These are phyloP conservation scores for Pyrus hybrid DNA, from an alignment of 331 rosid genomes.

Conservation along the genomic window DNA sequence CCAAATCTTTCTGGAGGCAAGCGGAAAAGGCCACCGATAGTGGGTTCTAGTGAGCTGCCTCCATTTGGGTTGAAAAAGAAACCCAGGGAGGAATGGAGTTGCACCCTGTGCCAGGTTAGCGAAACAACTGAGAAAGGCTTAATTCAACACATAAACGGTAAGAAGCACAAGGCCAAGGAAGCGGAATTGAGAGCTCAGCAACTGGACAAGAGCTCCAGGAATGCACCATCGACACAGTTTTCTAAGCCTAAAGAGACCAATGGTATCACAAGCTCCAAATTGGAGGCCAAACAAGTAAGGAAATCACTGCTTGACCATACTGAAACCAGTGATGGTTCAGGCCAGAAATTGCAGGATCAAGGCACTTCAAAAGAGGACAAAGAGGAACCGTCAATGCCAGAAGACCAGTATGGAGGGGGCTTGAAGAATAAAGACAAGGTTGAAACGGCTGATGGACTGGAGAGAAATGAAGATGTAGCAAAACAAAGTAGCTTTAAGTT, in stretches of 20 bases:
- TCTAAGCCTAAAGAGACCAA: background rate
- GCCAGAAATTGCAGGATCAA: slow-evolving; percentile 1
- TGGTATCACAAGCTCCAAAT: slow-evolving; percentile 3
- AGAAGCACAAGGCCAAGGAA: slow-evolving; percentile 64
- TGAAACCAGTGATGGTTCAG: background rate
- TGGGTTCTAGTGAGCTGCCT: background rate
- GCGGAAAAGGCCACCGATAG: slow-evolving; percentile 27
- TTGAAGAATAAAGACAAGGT: slow-evolving; percentile 5
- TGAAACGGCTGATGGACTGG: background rate
- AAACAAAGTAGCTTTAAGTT: slow-evolving; percentile 11
- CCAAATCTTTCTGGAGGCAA: slow-evolving; percentile 19
- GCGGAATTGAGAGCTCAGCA: slow-evolving; percentile 11
- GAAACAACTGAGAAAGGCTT: slow-evolving; percentile 27
- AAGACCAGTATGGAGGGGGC: slow-evolving; percentile 3
- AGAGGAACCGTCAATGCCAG: slow-evolving; percentile 7
- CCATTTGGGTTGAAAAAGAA: slow-evolving; percentile 30
- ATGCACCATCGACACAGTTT: slow-evolving; percentile 3
- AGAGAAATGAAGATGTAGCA: background rate
- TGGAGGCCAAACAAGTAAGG: slow-evolving; percentile 2
- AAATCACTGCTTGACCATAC: background rate
- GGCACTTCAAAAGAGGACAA: background rate
- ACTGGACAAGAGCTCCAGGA: background rate
- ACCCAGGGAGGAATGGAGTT: slow-evolving; percentile 46
- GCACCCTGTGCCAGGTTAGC: slow-evolving; percentile 45
- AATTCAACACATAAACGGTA: slow-evolving; percentile 43